phyloP scores from a whole-genome alignment of 2,329 filamentous ascomycete genomes.

The Onygena corvina region DNA sequence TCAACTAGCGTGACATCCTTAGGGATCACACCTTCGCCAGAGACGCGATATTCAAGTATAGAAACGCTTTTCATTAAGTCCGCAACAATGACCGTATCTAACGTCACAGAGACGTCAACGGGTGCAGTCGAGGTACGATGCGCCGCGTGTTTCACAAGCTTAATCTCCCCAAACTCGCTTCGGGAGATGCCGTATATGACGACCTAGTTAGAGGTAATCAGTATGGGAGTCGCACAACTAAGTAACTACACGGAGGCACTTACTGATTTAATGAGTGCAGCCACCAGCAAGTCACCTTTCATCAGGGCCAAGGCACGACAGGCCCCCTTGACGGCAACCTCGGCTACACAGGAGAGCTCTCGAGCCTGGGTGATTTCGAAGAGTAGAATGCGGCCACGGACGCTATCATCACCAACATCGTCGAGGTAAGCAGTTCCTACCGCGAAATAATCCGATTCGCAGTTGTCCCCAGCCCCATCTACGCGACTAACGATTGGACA shows the following conservation, averaged over 20 bases:
- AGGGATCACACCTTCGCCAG: constrained; percentile 41
- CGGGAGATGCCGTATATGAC: constrained; percentile 45
- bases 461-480: constrained; percentile 41
- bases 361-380: constrained; percentile 64
- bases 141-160: constrained; percentile 57
- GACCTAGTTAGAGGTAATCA: constrained; percentile 31
- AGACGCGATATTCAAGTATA: constrained; percentile 55
- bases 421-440: constrained; percentile 72
- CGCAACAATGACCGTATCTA: constrained; percentile 65
- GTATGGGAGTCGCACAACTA: not conserved
- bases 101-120: constrained; percentile 63
- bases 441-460: constrained; percentile 62
- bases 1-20: constrained; percentile 56
- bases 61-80: constrained; percentile 91
- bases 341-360: constrained; percentile 58
- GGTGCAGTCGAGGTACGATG: constrained; percentile 77
- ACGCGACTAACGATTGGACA: constrained; percentile 55
- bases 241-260: constrained; percentile 19
- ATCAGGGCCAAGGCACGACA: constrained; percentile 63
- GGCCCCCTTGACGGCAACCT: constrained; percentile 60
- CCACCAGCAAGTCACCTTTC: constrained; percentile 65
- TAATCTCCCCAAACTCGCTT: constrained; percentile 28
- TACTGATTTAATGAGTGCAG: constrained; percentile 80
- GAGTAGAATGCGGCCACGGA: constrained; percentile 68
- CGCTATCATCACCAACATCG: constrained; percentile 42